Percentiles rank a stretch among this genome's conserved stretches.
Evolutionary conservation across 345 rosid genomes (phyloP).

Genomic region (Syzygium aqueum): DNA sequence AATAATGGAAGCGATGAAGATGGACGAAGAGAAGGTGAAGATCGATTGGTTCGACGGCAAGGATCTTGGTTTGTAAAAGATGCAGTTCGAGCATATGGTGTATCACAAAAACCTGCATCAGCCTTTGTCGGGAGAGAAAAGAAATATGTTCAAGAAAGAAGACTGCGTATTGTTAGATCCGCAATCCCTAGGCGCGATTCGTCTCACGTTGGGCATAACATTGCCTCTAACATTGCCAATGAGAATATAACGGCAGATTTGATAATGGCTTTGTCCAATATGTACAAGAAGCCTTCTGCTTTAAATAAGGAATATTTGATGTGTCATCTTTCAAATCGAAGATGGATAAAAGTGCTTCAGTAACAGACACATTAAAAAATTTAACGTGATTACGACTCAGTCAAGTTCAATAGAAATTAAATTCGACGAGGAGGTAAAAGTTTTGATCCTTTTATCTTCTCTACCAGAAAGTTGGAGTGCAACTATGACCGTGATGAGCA

Average conservation of each 20-base stretch:
- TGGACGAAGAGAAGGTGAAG: neutral
- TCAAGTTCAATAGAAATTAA: neutral
- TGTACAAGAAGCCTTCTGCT: neutral
- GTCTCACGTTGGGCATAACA: neutral
- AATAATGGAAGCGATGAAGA: neutral
- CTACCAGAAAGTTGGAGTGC: neutral
- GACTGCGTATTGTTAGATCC: neutral
- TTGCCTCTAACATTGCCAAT: neutral
- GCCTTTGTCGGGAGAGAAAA: neutral
- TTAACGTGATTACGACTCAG: neutral
- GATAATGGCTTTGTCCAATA: neutral
- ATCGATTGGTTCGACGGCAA: neutral
- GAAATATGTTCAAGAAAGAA: neutral
- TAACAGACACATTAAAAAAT: neutral
- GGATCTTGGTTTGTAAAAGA: neutral
- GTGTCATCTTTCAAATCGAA: neutral
- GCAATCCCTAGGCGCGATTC: neutral
- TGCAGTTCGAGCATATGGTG: neutral
- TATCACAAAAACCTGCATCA: neutral
- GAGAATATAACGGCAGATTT: neutral
- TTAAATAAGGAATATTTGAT: neutral
- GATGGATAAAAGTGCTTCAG: neutral
- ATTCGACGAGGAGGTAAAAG: neutral
- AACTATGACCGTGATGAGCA: fast-evolving
- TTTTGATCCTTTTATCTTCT: neutral